Percentiles rank a stretch among this genome's conserved stretches.
These are phyloP conservation scores for Russula lepida DNA, from an alignment of 768 basidiomycete genomes.

Conservation along the genomic window DNA sequence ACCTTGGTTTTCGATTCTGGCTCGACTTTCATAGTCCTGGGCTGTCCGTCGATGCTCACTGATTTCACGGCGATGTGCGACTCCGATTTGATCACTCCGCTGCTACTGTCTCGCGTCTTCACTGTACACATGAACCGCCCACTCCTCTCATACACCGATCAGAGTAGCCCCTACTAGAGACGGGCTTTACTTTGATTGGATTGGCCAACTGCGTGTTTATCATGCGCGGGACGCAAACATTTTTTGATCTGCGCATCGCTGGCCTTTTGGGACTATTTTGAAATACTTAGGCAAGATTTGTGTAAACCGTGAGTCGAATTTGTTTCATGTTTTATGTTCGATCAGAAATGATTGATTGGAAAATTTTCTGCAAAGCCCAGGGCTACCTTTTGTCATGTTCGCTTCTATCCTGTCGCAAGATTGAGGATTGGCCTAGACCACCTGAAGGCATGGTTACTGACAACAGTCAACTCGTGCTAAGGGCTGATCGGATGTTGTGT, in stretches of 20 bases:
- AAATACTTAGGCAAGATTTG: background rate
- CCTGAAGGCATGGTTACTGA: background rate
- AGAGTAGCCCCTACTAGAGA: background rate
- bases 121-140: background rate
- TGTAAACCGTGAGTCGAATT: background rate
- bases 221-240: background rate
- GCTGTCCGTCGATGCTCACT: background rate
- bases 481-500: conserved; percentile 14
- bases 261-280: background rate
- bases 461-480: conserved; percentile 1
- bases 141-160: background rate
- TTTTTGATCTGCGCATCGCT: background rate
- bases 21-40: background rate
- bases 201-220: background rate
- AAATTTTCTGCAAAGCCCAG: background rate
- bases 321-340: background rate
- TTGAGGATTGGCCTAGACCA: background rate
- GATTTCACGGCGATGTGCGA: background rate
- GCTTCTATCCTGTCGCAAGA: background rate
- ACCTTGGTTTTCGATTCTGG: background rate
- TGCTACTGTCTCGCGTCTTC: background rate
- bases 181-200: background rate
- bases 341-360: conserved; percentile 38
- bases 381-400: background rate
- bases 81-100: background rate